A percentile compares a stretch with the other conserved stretches of the same genome.
These are phyloP conservation scores for Backusella parvicylindrica DNA, from an alignment of 192 early-diverging fungal genomes.

Conservation along the genomic window DNA sequence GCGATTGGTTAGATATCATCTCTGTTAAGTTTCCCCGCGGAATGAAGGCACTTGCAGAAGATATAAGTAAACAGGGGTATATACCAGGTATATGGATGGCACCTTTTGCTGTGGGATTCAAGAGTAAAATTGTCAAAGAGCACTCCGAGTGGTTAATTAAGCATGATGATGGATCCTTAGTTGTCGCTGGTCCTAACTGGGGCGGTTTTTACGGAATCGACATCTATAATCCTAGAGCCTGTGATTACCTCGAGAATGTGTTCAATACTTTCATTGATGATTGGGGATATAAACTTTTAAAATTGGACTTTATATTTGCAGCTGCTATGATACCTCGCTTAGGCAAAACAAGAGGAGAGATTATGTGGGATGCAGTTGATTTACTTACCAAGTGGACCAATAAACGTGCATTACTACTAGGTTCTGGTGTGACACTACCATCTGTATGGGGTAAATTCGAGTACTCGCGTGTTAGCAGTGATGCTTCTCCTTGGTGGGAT, in stretches of 20 bases:
- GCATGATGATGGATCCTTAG: conserved; percentile 8
- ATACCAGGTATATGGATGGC: conserved; percentile 46
- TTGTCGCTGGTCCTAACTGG: conserved; percentile 33
- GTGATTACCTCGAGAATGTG: conserved; percentile 36
- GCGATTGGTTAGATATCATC: conserved; percentile 44
- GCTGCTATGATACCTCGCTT: conserved; percentile 39
- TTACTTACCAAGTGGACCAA: conserved; percentile 34
- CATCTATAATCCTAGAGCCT: conserved; percentile 41
- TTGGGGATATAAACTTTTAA: conserved; percentile 45
- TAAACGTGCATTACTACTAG: conserved; percentile 37
- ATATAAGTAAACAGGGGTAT: conserved; percentile 33
- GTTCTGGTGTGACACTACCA: conserved; percentile 41
- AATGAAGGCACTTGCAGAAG: conserved; percentile 34
- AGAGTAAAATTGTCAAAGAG: conserved; percentile 34
- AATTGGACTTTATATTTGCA: conserved; percentile 49
- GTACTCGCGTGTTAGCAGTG: conserved; percentile 49
- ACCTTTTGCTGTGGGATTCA: conserved; percentile 39
- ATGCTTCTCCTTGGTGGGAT: conserved; percentile 47
- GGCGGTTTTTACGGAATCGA: conserved; percentile 43
- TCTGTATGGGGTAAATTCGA: conserved; percentile 38
- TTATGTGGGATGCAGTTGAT: conserved; percentile 48
- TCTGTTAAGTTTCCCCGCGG: conserved; percentile 39
- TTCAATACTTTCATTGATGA: conserved; percentile 36
- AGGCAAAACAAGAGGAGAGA: conserved; percentile 45
- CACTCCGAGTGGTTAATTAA: conserved; percentile 43